Percentiles rank a stretch among this genome's conserved stretches.
phyloP scores from a whole-genome alignment of 1,139 yeast species.

The Arxiozyma bovina region DNA sequence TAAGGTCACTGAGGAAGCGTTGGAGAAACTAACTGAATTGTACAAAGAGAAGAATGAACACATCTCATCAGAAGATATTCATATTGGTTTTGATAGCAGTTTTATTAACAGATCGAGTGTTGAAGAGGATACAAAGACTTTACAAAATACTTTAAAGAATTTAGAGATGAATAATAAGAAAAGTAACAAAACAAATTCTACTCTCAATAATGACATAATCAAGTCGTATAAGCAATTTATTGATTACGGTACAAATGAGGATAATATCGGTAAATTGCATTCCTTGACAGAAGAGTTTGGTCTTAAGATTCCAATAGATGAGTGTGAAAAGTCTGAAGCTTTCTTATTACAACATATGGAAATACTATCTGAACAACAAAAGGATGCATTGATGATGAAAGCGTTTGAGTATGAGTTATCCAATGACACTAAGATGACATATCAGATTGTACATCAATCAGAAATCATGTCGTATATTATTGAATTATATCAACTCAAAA shows the following conservation, averaged over 20 bases:
- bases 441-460: conserved; percentile 68
- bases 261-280: conserved; percentile 40
- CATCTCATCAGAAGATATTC: conserved; percentile 84
- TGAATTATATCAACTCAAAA: conserved; percentile 47
- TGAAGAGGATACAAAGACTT: conserved; percentile 22
- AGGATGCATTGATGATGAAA: conserved; percentile 86
- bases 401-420: conserved; percentile 74
- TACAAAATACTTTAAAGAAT: conserved; percentile 13
- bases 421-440: conserved; percentile 38
- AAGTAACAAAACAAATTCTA: not conserved
- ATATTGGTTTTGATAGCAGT: conserved; percentile 88
- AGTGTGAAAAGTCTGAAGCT: conserved; percentile 43
- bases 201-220: conserved; percentile 5
- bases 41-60: conserved; percentile 62
- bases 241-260: conserved; percentile 32
- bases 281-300: conserved; percentile 58
- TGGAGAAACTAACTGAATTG: conserved; percentile 54
- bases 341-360: conserved; percentile 49
- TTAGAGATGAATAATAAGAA: conserved; percentile 1
- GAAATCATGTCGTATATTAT: conserved; percentile 69
- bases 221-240: conserved; percentile 20
- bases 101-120: conserved; percentile 54
- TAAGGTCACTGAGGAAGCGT: conserved; percentile 50
- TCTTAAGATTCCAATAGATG: conserved; percentile 38
- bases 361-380: conserved; percentile 74